A percentile compares a stretch with the other conserved stretches of the same genome.
These are phyloP conservation scores for Coriolopsis trogii DNA, from an alignment of 1,284 basidiomycete genomes.

Conservation along the genomic window DNA sequence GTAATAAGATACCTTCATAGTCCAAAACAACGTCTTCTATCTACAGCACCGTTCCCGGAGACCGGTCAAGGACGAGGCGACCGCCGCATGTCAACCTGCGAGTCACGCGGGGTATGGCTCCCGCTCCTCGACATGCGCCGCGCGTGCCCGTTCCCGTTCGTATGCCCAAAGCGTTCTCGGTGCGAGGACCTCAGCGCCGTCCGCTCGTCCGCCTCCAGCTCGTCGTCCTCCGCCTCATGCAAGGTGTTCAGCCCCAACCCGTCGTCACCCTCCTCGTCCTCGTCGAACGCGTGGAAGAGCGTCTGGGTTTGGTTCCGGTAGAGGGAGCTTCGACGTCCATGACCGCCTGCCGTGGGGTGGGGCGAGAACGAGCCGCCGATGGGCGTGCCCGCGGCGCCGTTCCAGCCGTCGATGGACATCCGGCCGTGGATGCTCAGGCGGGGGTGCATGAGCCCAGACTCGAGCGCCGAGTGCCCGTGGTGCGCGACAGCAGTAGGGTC, in stretches of 20 bases:
- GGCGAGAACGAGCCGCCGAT: conserved; percentile 38
- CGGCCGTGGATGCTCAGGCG: conserved; percentile 71
- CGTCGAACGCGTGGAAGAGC: conserved; percentile 68
- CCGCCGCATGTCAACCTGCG: conserved; percentile 10
- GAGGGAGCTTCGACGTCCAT: conserved; percentile 52
- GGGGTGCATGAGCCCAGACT: conserved; percentile 79
- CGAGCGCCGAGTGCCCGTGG: conserved; percentile 59
- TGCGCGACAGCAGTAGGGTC: conserved; percentile 50
- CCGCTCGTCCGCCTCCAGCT: conserved; percentile 39
- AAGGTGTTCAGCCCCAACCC: conserved; percentile 35
- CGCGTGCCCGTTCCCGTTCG: conserved; percentile 9
- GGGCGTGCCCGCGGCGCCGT: conserved; percentile 43
- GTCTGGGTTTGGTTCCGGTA: conserved; percentile 63
- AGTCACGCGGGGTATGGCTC: conserved; percentile 30
- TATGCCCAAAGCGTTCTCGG: conserved; percentile 6
- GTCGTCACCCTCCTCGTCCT: conserved; percentile 36
- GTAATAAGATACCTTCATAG: too few species aligned
- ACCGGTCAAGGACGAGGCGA: conserved; percentile 1
- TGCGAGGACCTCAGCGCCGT: conserved; percentile 36
- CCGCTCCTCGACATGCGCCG: conserved; percentile 26
- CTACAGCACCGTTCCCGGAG: too few species aligned
- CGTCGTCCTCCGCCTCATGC: conserved; percentile 39
- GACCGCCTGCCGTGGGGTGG: too few species aligned
- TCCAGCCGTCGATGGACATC: conserved; percentile 74
- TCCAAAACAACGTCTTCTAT: too few species aligned